phyloP scores from a whole-genome alignment of 2,329 filamentous ascomycete species.

The Botrytis hyacinthi region DNA sequence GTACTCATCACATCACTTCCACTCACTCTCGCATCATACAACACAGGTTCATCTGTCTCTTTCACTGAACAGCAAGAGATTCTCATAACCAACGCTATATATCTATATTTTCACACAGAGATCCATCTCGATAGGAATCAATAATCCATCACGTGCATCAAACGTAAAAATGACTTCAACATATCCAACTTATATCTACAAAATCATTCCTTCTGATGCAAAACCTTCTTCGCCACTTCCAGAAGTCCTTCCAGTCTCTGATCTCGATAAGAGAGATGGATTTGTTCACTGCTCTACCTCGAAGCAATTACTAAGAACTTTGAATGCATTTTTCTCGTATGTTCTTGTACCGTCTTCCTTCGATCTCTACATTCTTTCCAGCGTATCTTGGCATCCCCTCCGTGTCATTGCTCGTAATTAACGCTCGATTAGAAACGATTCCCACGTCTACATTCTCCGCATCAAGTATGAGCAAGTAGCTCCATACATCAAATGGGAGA shows the following conservation, averaged over 20 bases:
- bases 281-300: slow-evolving; percentile 36
- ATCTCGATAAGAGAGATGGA: slow-evolving; percentile 33
- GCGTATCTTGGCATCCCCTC: not conserved
- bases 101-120: not conserved
- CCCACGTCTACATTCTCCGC: slow-evolving; percentile 31
- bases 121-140: not conserved
- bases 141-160: not conserved
- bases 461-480: slow-evolving; percentile 32
- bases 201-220: slow-evolving; percentile 34
- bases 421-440: not conserved
- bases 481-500: slow-evolving; percentile 32
- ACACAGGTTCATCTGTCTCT: not conserved
- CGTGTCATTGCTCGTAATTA: slow-evolving; percentile 22
- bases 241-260: slow-evolving; percentile 32
- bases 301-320: slow-evolving; percentile 32
- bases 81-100: not conserved
- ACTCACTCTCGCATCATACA: too few relatives aligned
- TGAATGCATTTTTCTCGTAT: slow-evolving; percentile 33
- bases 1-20: too few relatives aligned
- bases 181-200: slow-evolving; percentile 37
- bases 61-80: not conserved
- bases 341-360: not conserved
- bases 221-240: slow-evolving; percentile 32
- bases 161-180: slow-evolving; percentile 25
- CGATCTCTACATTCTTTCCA: not conserved